Percentiles rank a stretch among this genome's conserved stretches.
Evolutionary conservation across 148 eudicot species (phyloP).

Genomic region (Selenicereus undatus): DNA sequence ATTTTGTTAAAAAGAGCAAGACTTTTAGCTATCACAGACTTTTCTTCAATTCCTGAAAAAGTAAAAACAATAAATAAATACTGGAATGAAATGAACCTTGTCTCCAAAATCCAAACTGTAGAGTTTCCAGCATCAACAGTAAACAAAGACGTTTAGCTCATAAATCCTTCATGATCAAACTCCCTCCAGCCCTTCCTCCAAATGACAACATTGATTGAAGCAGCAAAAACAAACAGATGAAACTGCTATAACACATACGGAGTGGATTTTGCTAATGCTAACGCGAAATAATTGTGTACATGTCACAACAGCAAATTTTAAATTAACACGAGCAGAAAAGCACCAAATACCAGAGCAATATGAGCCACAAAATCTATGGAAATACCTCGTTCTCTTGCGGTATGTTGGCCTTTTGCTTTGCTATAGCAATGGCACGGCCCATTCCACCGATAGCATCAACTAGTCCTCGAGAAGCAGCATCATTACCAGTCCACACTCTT

Average conservation of each 20-base stretch:
- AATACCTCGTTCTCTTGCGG: conserved; percentile 72
- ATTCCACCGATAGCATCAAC: conserved; percentile 92
- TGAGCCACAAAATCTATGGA: conserved; percentile 8
- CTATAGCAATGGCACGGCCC: conserved; percentile 86
- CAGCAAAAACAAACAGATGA: background rate
- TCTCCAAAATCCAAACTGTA: background rate
- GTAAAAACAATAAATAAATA: too few relatives aligned
- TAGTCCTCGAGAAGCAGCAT: conserved; percentile 78
- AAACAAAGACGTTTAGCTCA: background rate
- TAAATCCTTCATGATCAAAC: background rate
- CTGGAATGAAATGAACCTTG: too few relatives aligned
- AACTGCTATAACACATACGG: background rate
- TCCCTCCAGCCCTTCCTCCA: background rate
- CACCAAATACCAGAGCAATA: background rate
- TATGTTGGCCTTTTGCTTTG: conserved; percentile 76
- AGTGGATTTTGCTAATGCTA: background rate
- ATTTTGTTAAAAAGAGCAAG: background rate
- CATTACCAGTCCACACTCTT: conserved; percentile 91
- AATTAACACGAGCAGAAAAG: background rate
- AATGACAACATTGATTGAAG: background rate
- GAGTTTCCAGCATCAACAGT: background rate
- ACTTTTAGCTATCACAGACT: too few relatives aligned
- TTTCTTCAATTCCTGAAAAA: too few relatives aligned
- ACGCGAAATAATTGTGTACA: background rate
- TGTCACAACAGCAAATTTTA: background rate